These are phyloP conservation scores for Pseudocercospora vitis DNA, from an alignment of 2,329 filamentous ascomycete species.

Conservation along the genomic window DNA sequence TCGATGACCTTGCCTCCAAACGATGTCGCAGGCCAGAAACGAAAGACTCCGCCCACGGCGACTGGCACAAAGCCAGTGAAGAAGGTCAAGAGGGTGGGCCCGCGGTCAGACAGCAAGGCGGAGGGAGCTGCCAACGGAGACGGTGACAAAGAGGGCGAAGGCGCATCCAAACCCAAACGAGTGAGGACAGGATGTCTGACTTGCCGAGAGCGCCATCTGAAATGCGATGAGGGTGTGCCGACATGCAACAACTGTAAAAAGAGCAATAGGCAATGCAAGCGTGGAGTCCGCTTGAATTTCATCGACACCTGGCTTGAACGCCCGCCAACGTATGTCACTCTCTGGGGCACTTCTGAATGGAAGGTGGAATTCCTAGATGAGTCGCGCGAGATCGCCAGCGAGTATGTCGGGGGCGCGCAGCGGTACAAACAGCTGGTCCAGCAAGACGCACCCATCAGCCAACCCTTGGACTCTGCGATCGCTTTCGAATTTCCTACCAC, in stretches of 20 bases:
- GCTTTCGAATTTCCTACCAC: conserved; percentile 24
- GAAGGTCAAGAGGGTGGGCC: conserved; percentile 37
- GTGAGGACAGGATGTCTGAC: conserved; percentile 90
- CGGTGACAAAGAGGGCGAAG: conserved; percentile 35
- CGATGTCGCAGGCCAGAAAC: conserved; percentile 25
- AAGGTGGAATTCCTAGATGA: conserved; percentile 81
- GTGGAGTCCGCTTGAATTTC: conserved; percentile 85
- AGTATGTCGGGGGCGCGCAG: conserved; percentile 77
- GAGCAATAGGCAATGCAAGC: conserved; percentile 80
- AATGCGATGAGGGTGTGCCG: conserved; percentile 76
- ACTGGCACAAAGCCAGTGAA: conserved; percentile 32
- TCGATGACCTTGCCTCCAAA: conserved; percentile 12
- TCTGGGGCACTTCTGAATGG: conserved; percentile 62
- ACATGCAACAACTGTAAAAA: conserved; percentile 79
- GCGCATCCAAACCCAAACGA: conserved; percentile 67
- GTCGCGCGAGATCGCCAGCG: conserved; percentile 83
- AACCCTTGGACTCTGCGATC: conserved; percentile 35
- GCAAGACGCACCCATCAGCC: conserved; percentile 10
- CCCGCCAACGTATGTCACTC: conserved; percentile 59
- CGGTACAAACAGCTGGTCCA: conserved; percentile 59
- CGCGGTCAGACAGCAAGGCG: conserved; percentile 28
- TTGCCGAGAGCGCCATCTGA: conserved; percentile 83
- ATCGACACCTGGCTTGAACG: conserved; percentile 76
- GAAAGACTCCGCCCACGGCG: conserved; percentile 31
- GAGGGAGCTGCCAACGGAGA: conserved; percentile 33